Percentiles rank a stretch among this genome's conserved stretches.
Evolutionary conservation across 1,139 yeast species (phyloP).

Genomic region (Hansenula anomala): DNA sequence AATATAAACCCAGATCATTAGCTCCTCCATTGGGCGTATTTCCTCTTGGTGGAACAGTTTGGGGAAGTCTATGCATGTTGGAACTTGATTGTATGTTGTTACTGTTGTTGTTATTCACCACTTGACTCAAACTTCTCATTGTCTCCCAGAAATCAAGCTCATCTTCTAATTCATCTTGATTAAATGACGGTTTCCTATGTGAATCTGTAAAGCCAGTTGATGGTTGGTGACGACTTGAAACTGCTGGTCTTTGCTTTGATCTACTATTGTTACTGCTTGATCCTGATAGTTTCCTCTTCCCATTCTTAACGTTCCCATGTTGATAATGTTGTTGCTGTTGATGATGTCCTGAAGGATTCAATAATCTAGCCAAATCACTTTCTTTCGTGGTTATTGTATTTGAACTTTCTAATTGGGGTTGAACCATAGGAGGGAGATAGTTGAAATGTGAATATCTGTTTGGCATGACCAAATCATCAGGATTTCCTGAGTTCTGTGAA

Average conservation of each 20-base stretch:
- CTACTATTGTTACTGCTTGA: slow-evolving; percentile 11
- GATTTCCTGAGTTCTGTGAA: slow-evolving; percentile 20
- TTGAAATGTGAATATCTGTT: slow-evolving; percentile 67
- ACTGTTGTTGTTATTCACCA: slow-evolving; percentile 20
- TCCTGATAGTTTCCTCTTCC: slow-evolving; percentile 12
- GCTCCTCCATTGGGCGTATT: neutral
- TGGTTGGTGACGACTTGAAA: slow-evolving; percentile 15
- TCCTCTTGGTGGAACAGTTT: neutral
- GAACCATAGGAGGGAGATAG: slow-evolving; percentile 64
- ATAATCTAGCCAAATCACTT: slow-evolving; percentile 37
- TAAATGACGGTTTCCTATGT: slow-evolving; percentile 7
- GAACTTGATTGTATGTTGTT: slow-evolving; percentile 8
- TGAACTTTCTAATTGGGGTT: slow-evolving; percentile 63
- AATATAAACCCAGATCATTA: slow-evolving; percentile 5
- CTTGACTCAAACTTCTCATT: slow-evolving; percentile 47
- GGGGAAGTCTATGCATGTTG: neutral
- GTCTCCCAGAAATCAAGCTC: slow-evolving; percentile 71
- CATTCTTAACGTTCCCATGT: neutral
- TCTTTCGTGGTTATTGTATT: slow-evolving; percentile 29
- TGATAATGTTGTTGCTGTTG: slow-evolving; percentile 4
- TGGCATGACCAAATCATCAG: slow-evolving; percentile 45
- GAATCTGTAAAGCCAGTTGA: slow-evolving; percentile 5
- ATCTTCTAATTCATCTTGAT: slow-evolving; percentile 34
- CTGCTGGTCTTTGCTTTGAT: slow-evolving; percentile 6
- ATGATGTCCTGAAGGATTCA: slow-evolving; percentile 27